phyloP scores from a whole-genome alignment of 1,139 yeast genomes.

The Scheffersomyces titani region DNA sequence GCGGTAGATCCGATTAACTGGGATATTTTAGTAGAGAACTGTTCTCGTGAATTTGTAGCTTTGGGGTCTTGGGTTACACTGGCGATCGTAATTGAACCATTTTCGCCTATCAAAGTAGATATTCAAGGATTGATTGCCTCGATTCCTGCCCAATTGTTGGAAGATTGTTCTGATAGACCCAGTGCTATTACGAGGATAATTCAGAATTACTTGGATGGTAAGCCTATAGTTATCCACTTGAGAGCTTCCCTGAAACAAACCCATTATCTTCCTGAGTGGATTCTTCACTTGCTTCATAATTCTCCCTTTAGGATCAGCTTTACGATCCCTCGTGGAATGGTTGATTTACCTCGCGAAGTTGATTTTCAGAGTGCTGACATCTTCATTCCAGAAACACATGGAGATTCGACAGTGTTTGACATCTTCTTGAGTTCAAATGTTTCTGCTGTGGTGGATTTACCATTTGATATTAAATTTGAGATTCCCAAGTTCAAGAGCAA shows the following conservation, averaged over 20 bases:
- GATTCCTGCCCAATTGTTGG: conserved; percentile 19
- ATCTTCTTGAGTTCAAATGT: conserved; percentile 11
- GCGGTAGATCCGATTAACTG: conserved; percentile 23
- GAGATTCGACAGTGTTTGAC: not conserved
- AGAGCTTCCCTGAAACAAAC: conserved; percentile 19
- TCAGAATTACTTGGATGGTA: conserved; percentile 19
- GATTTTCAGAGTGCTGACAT: conserved; percentile 6
- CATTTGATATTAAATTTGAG: conserved; percentile 12
- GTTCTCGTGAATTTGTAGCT: conserved; percentile 17
- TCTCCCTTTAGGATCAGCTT: conserved; percentile 12
- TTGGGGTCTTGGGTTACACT: conserved; percentile 28
- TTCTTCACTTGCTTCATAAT: conserved; percentile 19
- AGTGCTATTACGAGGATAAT: conserved; percentile 26
- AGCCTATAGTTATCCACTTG: conserved; percentile 19
- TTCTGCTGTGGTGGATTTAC: conserved; percentile 10
- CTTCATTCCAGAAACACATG: not conserved
- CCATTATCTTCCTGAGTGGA: conserved; percentile 26
- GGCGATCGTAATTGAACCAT: conserved; percentile 17
- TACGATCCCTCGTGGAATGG: conserved; percentile 7
- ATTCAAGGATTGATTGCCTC: conserved; percentile 18
- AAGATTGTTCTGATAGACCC: conserved; percentile 16
- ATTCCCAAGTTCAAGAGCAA: conserved; percentile 16
- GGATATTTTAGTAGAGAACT: conserved; percentile 28
- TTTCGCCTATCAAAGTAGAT: conserved; percentile 12
- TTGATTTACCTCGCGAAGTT: conserved; percentile 2